Base-by-base conservation (phyloP, 768 basidiomycete genomes). In the Rhodotorula kratochvilovae region DNA sequence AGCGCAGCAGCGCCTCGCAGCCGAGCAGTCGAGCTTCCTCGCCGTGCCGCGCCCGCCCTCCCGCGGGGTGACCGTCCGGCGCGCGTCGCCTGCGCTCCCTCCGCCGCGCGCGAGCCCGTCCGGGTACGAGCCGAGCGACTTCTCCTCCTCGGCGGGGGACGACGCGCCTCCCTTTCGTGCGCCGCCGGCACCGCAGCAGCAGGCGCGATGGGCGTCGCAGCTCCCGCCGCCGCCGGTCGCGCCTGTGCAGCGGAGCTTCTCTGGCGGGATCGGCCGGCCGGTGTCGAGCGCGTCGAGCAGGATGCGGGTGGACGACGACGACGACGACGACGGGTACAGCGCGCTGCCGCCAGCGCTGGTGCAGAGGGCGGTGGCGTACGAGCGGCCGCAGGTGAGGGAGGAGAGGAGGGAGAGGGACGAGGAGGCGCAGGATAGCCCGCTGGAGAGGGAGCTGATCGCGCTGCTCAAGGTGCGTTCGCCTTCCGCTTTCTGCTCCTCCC, bases 391-490 rank as follows among this genome's bases (percentile, higher is more conserved):
- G 17, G 42, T 21, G 54, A 25, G 8, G n/a, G 7, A 11, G 21
- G 15, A 25, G 31, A 21, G 16, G 5, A 7, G 48, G 15, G 35
- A 25, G 33, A 39, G 23, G 27, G n/a, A 42, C 29, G 39, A 21
- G 0, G 17, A 27, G 23, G 35, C 51, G 4, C 29, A 67, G 46
- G 70, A 71, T 43, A 63, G 56, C n/a, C 66, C 66, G 48, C 43
- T 67, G n/a, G 70, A 71, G 61, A 67, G 63, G 35, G 70, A 67
- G 56, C 62, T 71, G 7, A 71, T 71, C 23, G 62, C 25, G 8
- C 42, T 71, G n/a, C 70, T 71, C 66, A 67, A 67, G 51, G 70
- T 67, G n/a, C 36, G 65, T 29, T 17, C 23, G 10, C 23, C 25
- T 17, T 61, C 50, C 7, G 19, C 48, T 50, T 23, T 0, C 13